These are phyloP conservation scores for Phytophthora fragariaefolia DNA, from an alignment of 352 stramenopile genomes.

Conservation along the genomic window DNA sequence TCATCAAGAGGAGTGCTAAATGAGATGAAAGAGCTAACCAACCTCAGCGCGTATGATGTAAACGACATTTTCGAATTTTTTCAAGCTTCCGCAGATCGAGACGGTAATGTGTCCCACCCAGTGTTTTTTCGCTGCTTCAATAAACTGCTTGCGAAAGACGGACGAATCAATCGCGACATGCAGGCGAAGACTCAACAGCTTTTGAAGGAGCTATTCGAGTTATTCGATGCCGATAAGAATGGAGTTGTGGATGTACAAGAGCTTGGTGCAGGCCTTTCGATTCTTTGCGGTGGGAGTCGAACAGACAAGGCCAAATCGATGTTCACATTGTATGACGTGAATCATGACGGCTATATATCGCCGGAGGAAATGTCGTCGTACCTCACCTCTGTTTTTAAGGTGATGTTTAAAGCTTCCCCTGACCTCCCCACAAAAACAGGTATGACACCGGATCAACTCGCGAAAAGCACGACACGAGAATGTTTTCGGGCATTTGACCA, in stretches of 20 bases:
- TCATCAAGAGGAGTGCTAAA: conserved; percentile 58
- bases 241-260: conserved; percentile 87
- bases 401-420: conserved; percentile 87
- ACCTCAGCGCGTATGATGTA: conserved; percentile 80
- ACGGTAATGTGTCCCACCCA: conserved; percentile 67
- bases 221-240: conserved; percentile 87
- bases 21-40: conserved; percentile 84
- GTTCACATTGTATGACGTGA: conserved; percentile 87
- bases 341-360: conserved; percentile 84
- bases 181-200: conserved; percentile 57
- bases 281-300: conserved; percentile 82
- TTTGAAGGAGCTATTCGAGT: conserved; percentile 75
- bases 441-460: conserved; percentile 70
- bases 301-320: conserved; percentile 78
- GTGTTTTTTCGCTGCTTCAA: conserved; percentile 89
- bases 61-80: conserved; percentile 92
- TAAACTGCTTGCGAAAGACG: conserved; percentile 69
- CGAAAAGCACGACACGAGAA: conserved; percentile 70
- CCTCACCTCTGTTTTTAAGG: conserved; percentile 85
- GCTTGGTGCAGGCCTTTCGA: conserved; percentile 85
- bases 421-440: conserved; percentile 59
- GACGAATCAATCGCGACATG: conserved; percentile 41
- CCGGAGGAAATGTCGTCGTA: conserved; percentile 85
- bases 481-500: conserved; percentile 82
- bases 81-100: conserved; percentile 61